phyloP scores from a whole-genome alignment of 1,284 basidiomycete species.

The Pulchroboletus neoregius region DNA sequence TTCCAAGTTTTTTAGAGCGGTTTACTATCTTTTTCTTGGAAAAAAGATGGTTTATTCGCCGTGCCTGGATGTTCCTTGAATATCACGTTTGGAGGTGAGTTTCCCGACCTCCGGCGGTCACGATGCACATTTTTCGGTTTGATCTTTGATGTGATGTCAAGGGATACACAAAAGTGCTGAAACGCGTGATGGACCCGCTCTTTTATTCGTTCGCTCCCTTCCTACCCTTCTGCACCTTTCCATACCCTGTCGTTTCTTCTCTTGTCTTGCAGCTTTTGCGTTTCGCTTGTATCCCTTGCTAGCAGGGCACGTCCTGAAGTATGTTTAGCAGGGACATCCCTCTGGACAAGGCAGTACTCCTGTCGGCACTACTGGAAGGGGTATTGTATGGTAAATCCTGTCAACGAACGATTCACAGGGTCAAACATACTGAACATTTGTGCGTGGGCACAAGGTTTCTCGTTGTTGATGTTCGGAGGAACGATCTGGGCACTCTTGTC shows the following conservation, averaged over 20 bases:
- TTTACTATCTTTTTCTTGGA: neutral
- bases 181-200: neutral
- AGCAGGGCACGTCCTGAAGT: neutral
- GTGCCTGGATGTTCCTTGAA: neutral
- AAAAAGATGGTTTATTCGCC: neutral
- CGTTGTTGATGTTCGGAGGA: conserved; percentile 22
- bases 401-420: neutral
- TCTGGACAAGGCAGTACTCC: conserved; percentile 22
- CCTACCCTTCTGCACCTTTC: neutral
- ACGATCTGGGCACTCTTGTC: conserved; percentile 16
- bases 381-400: conserved; percentile 21
- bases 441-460: conserved; percentile 10
- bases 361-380: conserved; percentile 20
- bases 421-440: neutral
- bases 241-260: too few species aligned
- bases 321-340: conserved; percentile 13
- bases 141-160: neutral
- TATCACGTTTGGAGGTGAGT: neutral
- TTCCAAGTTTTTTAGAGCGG: neutral
- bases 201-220: too few species aligned
- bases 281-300: neutral
- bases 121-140: neutral
- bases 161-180: neutral
- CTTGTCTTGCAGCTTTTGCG: neutral
- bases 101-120: neutral